Conservation (phyloP, 306 rosid genomes). For the Casuarina glauca region DNA sequence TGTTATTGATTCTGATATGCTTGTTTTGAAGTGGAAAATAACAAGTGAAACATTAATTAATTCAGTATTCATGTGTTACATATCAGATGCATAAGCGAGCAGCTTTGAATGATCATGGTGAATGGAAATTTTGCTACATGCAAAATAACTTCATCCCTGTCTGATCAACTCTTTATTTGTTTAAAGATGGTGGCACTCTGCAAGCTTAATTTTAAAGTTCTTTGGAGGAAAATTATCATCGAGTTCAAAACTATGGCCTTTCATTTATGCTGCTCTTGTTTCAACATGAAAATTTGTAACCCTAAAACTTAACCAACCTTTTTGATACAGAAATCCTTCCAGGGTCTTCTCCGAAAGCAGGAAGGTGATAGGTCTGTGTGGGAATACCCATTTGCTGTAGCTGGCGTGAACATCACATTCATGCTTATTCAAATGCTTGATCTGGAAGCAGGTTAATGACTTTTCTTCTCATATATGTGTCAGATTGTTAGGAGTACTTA, state of each 20-base stretch:
- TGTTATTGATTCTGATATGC: constrained; percentile 14
- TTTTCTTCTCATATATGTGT: constrained; percentile 9
- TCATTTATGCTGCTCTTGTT: constrained; percentile 10
- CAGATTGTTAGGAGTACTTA: background rate
- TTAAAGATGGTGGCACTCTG: background rate
- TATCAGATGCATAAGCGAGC: background rate
- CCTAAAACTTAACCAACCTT: constrained; percentile 22
- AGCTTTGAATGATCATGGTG: background rate
- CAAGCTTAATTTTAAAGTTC: background rate
- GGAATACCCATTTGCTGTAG: constrained; percentile 99
- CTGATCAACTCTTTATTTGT: background rate
- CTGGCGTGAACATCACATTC: constrained; percentile 97
- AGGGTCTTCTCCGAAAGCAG: constrained; percentile 91
- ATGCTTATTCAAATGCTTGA: constrained; percentile 99
- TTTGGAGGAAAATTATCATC: background rate
- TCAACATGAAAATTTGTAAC: background rate
- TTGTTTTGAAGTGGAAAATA: background rate
- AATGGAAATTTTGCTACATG: background rate
- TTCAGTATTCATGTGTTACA: background rate
- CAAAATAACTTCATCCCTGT: background rate
- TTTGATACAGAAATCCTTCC: constrained; percentile 84
- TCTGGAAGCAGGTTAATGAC: constrained; percentile 86
- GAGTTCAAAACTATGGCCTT: constrained; percentile 13
- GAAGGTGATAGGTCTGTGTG: constrained; percentile 97
- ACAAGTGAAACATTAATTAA: background rate